Conservation (phyloP, 345 rosid species). For the Dovyalis caffra region DNA sequence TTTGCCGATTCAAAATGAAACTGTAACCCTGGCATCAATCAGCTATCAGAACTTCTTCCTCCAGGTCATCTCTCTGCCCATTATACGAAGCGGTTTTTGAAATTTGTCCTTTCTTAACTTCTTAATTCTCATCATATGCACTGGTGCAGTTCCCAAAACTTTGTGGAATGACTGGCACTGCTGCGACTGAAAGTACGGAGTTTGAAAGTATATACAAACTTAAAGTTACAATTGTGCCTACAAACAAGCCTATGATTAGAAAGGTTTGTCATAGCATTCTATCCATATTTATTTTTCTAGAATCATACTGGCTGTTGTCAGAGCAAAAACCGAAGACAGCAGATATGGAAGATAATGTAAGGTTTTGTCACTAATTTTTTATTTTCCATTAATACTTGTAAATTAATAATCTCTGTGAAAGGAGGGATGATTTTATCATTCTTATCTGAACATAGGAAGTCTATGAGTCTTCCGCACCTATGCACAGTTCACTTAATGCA, state of each 20-base stretch:
- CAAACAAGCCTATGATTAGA: conserved; percentile 95
- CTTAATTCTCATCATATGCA: conserved; percentile 15
- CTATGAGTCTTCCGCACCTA: not conserved
- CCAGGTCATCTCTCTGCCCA: conserved; percentile 52
- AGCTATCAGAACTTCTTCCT: conserved; percentile 98
- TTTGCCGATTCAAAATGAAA: conserved; percentile 95
- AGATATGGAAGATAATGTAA: not conserved
- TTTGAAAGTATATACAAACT: conserved; percentile 98
- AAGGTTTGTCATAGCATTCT: conserved; percentile 50
- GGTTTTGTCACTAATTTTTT: not conserved
- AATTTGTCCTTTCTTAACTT: conserved; percentile 13
- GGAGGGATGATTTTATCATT: not conserved
- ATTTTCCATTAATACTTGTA: not conserved
- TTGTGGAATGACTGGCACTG: conserved; percentile 99
- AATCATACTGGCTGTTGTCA: conserved; percentile 11
- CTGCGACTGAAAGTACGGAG: conserved; percentile 94
- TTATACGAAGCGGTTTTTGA: conserved; percentile 14
- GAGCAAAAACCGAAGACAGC: not conserved
- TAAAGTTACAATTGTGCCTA: conserved; percentile 92
- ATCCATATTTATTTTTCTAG: conserved; percentile 1
- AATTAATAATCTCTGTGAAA: not conserved
- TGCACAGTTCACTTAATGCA: not conserved
- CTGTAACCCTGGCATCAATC: conserved; percentile 91
- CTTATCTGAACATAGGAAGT: not conserved
- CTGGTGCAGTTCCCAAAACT: conserved; percentile 80